Conservation (phyloP, 345 rosid genomes). For the Linum trigynum region DNA sequence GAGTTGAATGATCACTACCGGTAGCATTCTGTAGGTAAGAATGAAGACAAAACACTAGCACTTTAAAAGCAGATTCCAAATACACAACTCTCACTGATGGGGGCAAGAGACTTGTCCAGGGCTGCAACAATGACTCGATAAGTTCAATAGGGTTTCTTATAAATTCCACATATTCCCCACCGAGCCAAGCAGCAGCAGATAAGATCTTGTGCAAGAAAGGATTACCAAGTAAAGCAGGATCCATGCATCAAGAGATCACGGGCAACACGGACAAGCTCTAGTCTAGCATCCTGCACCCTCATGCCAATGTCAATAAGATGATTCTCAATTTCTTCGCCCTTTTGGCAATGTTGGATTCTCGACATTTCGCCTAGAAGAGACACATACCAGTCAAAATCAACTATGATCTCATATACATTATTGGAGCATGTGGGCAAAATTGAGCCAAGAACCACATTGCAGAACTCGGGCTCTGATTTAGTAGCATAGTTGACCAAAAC, state of each 20-base stretch:
- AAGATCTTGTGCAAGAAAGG: conserved; percentile 60
- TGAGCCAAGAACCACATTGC: conserved; percentile 78
- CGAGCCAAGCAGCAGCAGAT: conserved; percentile 91
- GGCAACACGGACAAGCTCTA: conserved; percentile 57
- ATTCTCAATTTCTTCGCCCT: conserved; percentile 73
- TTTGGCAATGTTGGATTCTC: conserved; percentile 72
- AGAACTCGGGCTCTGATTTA: conserved; percentile 80
- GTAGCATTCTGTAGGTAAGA: conserved; percentile 30
- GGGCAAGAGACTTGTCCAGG: conserved; percentile 74
- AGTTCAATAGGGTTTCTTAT: conserved; percentile 60
- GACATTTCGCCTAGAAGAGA: conserved; percentile 88
- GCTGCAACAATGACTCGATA: conserved; percentile 75
- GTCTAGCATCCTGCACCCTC: conserved; percentile 89
- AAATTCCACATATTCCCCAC: conserved; percentile 78
- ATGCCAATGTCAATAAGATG: conserved; percentile 79
- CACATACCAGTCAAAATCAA: conserved; percentile 88
- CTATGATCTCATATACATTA: conserved; percentile 60
- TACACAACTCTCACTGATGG: conserved; percentile 54
- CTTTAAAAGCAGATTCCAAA: conserved; percentile 65
- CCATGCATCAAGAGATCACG: conserved; percentile 75
- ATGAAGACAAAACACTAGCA: conserved; percentile 41
- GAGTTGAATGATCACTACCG: conserved; percentile 13
- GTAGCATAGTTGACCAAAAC: conserved; percentile 75
- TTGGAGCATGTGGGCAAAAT: conserved; percentile 57
- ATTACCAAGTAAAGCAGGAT: conserved; percentile 95